Evolutionary conservation across 73 alveolate species (phyloP), one percentile per base, ranked within the genome.

Genomic region (Paramecium caudatum): DNA sequence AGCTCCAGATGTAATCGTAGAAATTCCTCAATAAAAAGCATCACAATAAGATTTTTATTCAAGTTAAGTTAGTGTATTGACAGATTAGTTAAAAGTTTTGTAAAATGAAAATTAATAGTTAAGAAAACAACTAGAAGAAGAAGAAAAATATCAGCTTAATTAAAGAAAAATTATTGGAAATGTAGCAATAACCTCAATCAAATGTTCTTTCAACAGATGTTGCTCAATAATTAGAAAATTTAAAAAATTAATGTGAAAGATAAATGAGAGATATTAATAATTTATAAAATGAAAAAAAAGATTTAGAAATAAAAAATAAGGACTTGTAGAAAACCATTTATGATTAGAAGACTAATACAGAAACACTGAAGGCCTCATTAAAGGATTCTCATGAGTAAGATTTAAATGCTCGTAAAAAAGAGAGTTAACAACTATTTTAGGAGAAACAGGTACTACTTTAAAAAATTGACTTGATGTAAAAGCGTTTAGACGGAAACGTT

Each of bases 1-100:
- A 23, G 80, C 83, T 4, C 50, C 49, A 32, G 83, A 65, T 65
- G 8, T 36, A 23, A 33, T 65, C 1, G 12, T 25, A 36, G 83
- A 65, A 32, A 65, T 32, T 65, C 12, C 27, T 0, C 16, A 27
- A 30, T 33, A 65, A 9, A 65, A 7, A 6, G 15, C 15, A 41
- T 7, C 10, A 7, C 49, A 41, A 41, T n/a, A n/a, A n/a, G n/a
- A n/a, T n/a, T n/a, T 7, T 41, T 7, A 41, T 41, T 41, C 49
- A 41, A 10, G 10, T 6, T 7, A 41, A 41, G 49, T 41, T 41
- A 41, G 10, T 7, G 49, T 7, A 41, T 41, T 41, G 10, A 7
- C 10, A 10, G 10, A 41, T 7, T 32, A 65, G 34, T 30, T 65
- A 2, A 32, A 65, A 33, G 39, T 32, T 65, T 65, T 65, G 15